Conservation (phyloP, 2,329 filamentous ascomycete species). For the Aspergillus latus region DNA sequence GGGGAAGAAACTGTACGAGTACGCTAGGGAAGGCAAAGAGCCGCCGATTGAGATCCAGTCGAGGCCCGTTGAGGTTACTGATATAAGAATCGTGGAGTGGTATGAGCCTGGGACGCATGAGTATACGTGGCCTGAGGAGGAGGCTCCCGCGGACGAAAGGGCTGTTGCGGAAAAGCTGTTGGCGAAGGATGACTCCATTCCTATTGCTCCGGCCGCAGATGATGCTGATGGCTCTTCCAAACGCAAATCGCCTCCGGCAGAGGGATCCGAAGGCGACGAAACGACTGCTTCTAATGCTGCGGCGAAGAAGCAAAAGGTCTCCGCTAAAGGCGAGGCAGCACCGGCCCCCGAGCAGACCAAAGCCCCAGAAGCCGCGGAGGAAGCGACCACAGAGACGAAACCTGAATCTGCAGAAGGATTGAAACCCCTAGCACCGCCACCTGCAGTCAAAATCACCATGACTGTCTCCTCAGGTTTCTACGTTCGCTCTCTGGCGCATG, state of each 20-base stretch:
- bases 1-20: slow-evolving; percentile 93
- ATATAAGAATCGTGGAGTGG: slow-evolving; percentile 82
- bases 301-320: slow-evolving; percentile 35
- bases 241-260: slow-evolving; percentile 35
- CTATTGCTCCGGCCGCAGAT: slow-evolving; percentile 29
- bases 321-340: slow-evolving; percentile 27
- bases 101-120: slow-evolving; percentile 76
- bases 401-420: not conserved
- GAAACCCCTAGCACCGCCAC: slow-evolving; percentile 42
- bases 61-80: slow-evolving; percentile 72
- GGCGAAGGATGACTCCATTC: slow-evolving; percentile 34
- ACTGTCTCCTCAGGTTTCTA: slow-evolving; percentile 96
- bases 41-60: slow-evolving; percentile 82
- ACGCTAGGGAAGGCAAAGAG: slow-evolving; percentile 83
- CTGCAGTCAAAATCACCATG: slow-evolving; percentile 81
- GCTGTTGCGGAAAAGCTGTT: slow-evolving; percentile 70
- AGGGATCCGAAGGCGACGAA: slow-evolving; percentile 22
- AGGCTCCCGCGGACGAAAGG: slow-evolving; percentile 74
- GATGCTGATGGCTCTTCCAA: slow-evolving; percentile 28
- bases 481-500: slow-evolving; percentile 88
- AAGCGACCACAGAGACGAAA: not conserved
- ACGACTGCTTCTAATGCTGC: slow-evolving; percentile 10
- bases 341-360: slow-evolving; percentile 18
- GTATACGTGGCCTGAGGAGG: slow-evolving; percentile 74
- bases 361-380: slow-evolving; percentile 5